Conservation (phyloP, 805 yeast species). For the Candida nonsorbophila region DNA sequence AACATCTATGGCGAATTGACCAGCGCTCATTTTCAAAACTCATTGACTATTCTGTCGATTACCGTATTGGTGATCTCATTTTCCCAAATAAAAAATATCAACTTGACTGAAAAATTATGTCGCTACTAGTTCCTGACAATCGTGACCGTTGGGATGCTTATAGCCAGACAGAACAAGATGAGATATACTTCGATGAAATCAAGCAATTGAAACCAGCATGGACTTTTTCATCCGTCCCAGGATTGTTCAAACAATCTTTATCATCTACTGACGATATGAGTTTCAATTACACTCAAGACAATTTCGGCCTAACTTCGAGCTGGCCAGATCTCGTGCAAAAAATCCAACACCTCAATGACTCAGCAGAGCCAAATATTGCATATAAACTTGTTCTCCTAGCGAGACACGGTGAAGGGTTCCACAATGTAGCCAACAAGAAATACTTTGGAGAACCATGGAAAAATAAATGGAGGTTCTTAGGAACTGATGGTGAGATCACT, state of each 20-base stretch:
- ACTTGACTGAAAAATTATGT: too few relatives aligned
- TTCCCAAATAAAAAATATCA: too few relatives aligned
- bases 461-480: conserved; percentile 44
- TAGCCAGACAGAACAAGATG: conserved; percentile 15
- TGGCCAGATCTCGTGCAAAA: conserved; percentile 35
- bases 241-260: conserved; percentile 45
- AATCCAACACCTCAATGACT: conserved; percentile 29
- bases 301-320: conserved; percentile 38
- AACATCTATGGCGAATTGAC: too few relatives aligned
- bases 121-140: conserved; percentile 22
- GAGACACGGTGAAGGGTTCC: conserved; percentile 70
- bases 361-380: conserved; percentile 22
- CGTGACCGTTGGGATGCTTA: conserved; percentile 30
- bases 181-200: conserved; percentile 7
- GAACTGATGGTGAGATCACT: conserved; percentile 49
- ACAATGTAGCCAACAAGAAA: conserved; percentile 48
- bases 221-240: conserved; percentile 41
- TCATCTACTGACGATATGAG: conserved; percentile 38
- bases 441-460: conserved; percentile 57
- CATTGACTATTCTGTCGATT: too few relatives aligned
- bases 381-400: conserved; percentile 51
- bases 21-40: too few relatives aligned
- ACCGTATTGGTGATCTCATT: too few relatives aligned
- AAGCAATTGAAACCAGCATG: conserved; percentile 22
- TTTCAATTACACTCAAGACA: conserved; percentile 38